Conservation (phyloP, 306 rosid species). For the Dalbergia oliveri region DNA sequence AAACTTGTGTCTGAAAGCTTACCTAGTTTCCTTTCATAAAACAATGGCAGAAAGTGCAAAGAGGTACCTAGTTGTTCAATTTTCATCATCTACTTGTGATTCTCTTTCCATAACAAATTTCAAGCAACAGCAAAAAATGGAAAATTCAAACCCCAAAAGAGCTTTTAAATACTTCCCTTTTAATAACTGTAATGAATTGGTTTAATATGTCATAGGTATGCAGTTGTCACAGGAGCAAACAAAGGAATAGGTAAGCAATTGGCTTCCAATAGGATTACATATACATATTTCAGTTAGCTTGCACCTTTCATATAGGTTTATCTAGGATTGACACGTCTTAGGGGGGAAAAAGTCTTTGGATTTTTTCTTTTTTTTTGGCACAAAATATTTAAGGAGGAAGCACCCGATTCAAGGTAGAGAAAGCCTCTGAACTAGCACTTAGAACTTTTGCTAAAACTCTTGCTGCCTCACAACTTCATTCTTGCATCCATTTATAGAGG, state of each 20-base stretch:
- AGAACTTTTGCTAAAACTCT: no score
- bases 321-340: background rate
- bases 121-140: background rate
- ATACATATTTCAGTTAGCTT: background rate
- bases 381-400: no score
- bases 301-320: background rate
- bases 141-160: background rate
- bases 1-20: background rate
- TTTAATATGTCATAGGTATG: conserved; percentile 38
- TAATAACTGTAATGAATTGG: background rate
- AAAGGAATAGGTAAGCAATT: conserved; percentile 53
- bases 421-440: no score
- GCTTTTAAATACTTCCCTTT: background rate
- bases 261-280: conserved; percentile 44
- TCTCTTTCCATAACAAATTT: background rate
- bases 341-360: no score
- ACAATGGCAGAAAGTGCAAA: conserved; percentile 41
- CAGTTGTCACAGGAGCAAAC: conserved; percentile 58
- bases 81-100: background rate
- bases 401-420: no score
- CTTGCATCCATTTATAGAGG: no score
- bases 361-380: no score
- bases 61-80: conserved; percentile 19
- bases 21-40: background rate
- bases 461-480: no score